Conservation (phyloP, 805 yeast species). For the Candida vaughaniae region DNA sequence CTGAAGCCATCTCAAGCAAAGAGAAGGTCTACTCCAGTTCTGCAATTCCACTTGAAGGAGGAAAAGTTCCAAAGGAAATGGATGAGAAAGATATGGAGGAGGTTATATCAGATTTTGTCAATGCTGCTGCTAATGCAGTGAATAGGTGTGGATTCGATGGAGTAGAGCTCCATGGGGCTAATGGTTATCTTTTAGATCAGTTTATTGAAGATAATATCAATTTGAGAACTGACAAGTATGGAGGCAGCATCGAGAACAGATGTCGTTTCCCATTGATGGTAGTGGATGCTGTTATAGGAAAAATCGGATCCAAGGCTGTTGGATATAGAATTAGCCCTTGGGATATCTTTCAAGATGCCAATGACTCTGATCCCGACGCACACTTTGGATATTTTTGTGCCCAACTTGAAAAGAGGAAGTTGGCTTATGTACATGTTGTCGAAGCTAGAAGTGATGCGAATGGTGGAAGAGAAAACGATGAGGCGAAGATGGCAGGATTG, state of each 20-base stretch:
- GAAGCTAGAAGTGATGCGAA: slow-evolving; percentile 16
- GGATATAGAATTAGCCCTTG: slow-evolving; percentile 22
- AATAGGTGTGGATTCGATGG: slow-evolving; percentile 26
- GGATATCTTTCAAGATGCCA: slow-evolving; percentile 14
- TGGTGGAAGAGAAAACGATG: slow-evolving; percentile 16
- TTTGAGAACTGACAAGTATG: slow-evolving; percentile 24
- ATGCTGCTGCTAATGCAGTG: slow-evolving; percentile 18
- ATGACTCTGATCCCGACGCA: slow-evolving; percentile 13
- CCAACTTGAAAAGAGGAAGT: slow-evolving; percentile 14
- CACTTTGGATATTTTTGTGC: slow-evolving; percentile 12
- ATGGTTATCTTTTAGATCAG: slow-evolving; percentile 27
- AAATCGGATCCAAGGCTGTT: slow-evolving; percentile 16
- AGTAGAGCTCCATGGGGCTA: slow-evolving; percentile 26
- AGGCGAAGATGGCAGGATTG: background rate
- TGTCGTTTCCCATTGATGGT: slow-evolving; percentile 20
- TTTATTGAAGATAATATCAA: slow-evolving; percentile 21
- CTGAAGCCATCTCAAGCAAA: slow-evolving; percentile 6
- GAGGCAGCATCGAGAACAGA: slow-evolving; percentile 27
- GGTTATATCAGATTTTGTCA: slow-evolving; percentile 18
- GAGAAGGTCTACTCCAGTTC: background rate
- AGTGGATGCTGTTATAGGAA: slow-evolving; percentile 18
- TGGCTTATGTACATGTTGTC: slow-evolving; percentile 12
- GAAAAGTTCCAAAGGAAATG: background rate
- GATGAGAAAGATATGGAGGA: slow-evolving; percentile 21
- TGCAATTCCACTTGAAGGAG: background rate